Evolutionary conservation across 352 stramenopile species (phyloP).

Genomic region (Globisporangium radiosum): DNA sequence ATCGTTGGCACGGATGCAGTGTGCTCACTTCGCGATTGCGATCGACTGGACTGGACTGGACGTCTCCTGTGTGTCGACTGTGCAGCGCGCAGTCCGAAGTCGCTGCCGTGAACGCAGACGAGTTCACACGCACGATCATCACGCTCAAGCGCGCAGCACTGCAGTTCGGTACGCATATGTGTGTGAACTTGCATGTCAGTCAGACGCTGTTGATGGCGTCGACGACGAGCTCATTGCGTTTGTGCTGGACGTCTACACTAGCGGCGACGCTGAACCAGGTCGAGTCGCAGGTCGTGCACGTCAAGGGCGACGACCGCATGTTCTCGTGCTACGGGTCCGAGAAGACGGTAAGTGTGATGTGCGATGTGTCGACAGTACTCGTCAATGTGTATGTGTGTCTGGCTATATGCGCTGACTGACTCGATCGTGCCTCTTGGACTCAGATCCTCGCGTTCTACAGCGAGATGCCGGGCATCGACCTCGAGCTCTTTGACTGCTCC

Average conservation of each 20-base stretch:
- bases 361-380: not conserved
- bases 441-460: slow-evolving; percentile 86
- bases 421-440: not conserved
- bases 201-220: too few species aligned
- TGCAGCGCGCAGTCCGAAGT: slow-evolving; percentile 64
- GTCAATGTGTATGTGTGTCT: not conserved
- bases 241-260: slow-evolving; percentile 10
- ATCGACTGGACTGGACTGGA: not conserved
- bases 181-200: not conserved
- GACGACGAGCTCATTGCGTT: not conserved
- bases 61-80: not conserved
- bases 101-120: slow-evolving; percentile 58
- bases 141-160: slow-evolving; percentile 71
- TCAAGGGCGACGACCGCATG: slow-evolving; percentile 77
- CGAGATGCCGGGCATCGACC: slow-evolving; percentile 64
- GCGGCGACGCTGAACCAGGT: slow-evolving; percentile 76
- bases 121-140: slow-evolving; percentile 72
- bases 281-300: slow-evolving; percentile 77
- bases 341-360: slow-evolving; percentile 39
- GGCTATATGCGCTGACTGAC: not conserved
- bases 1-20: not conserved
- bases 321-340: slow-evolving; percentile 81
- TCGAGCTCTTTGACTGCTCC: slow-evolving; percentile 77
- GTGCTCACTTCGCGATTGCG: not conserved
- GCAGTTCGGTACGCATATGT: slow-evolving; percentile 55